Conservation (phyloP, 2,329 filamentous ascomycete species). For the Cryphonectria radicalis region DNA sequence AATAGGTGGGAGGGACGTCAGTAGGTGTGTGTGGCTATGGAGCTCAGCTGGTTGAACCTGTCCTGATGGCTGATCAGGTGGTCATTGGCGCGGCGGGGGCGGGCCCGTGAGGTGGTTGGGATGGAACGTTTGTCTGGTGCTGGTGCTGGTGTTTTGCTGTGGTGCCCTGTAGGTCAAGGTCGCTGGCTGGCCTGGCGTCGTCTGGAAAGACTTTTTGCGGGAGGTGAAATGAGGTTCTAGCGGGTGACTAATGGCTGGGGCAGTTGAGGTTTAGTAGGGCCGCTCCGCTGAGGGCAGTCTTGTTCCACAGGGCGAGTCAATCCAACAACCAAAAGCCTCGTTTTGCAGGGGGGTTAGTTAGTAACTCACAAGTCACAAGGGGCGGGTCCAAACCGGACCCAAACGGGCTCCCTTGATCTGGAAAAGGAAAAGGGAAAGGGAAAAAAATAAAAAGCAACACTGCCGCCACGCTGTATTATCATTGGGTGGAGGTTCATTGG, state of each 20-base stretch:
- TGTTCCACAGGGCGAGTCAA: constrained; percentile 10
- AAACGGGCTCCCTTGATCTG: neutral
- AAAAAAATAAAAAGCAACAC: neutral
- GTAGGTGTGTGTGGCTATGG: neutral
- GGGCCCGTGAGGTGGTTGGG: constrained; percentile 21
- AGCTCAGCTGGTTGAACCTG: constrained; percentile 19
- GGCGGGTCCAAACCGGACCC: neutral
- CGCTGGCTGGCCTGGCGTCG: neutral
- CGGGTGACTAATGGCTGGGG: constrained; percentile 21
- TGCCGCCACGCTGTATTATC: neutral
- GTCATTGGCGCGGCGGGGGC: constrained; percentile 23
- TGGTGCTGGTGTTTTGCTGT: constrained; percentile 15
- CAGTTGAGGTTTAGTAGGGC: constrained; percentile 11
- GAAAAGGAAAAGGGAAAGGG: neutral
- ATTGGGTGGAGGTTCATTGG: neutral
- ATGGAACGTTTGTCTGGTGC: constrained; percentile 11
- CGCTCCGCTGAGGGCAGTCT: constrained; percentile 5
- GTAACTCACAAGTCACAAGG: neutral
- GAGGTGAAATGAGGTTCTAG: constrained; percentile 19
- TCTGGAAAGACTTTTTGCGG: constrained; percentile 18
- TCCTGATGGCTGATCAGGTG: constrained; percentile 13
- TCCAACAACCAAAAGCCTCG: neutral
- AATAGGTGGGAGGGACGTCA: neutral
- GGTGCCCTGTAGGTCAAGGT: neutral
- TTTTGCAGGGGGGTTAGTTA: neutral